Evolutionary conservation across 169 alveolate genomes (phyloP), one percentile per base, ranked within the genome.

Genomic region (Eimeria falciformis): DNA sequence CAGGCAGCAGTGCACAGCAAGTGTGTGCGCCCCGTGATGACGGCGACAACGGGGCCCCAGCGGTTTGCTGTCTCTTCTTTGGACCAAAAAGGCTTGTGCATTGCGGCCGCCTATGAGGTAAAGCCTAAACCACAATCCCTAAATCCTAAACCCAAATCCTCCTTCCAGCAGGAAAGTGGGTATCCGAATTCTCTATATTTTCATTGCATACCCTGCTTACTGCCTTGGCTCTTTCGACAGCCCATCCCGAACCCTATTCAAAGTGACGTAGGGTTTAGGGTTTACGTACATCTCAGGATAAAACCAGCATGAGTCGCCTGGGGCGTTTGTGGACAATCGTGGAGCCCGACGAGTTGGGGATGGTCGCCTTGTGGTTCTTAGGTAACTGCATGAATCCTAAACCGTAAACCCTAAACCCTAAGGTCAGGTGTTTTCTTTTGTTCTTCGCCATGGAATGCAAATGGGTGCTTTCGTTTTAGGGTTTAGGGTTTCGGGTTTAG

Each of bases 331-430:
- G 89, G 89, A 53, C 58, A 14, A 37, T 79, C 5, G 89, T 79
- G 56, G 89, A 79, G 53, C 89, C 89, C 50, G 89, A 79, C 73
- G 89, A 79, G 73, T 53, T 79, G 14, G 89, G 89, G 69, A 47
- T 79, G 75, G 29, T 79, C 73, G 53, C 46, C 73, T 25, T 79
- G 33, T 79, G 89, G 89, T 79, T 11, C 62, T 50, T 14, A 50
- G 14, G 62, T 50, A 50, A 14, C 62, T 11, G 7, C 62, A 50
- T 14, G 62, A 7, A 50, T 7, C 62, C 7, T 50, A n/a, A n/a
- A n/a, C n/a, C n/a, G n/a, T n/a, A n/a, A n/a, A n/a, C n/a, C n/a
- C n/a, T n/a, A n/a, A n/a, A 12, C 62, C n/a, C n/a, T 12, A 53
- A 53, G 62, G 62, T 53, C n/a, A 17, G 9, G 62, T 17, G n/a